These are phyloP conservation scores for Coemansia sp. DNA, from an alignment of 192 early-diverging fungal genomes.

Conservation along the genomic window DNA sequence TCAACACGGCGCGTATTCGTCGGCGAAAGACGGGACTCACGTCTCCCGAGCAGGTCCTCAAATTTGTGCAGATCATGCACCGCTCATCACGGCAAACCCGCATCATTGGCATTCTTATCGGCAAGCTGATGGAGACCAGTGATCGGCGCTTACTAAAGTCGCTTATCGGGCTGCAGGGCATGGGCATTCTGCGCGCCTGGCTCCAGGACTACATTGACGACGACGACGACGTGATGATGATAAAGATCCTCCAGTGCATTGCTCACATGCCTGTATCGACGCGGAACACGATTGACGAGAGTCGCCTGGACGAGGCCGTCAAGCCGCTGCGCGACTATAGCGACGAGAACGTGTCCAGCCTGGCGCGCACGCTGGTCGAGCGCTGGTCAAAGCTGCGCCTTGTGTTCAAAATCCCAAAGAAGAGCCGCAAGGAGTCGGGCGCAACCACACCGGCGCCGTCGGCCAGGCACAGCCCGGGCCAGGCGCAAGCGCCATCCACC, in stretches of 20 bases:
- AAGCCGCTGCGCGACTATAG: conserved; percentile 29
- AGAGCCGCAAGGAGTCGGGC: conserved; percentile 25
- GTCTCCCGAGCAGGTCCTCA: conserved; percentile 66
- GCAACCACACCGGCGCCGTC: conserved; percentile 20
- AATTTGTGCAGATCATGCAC: conserved; percentile 70
- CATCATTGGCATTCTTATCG: conserved; percentile 54
- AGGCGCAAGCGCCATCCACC: too few species aligned
- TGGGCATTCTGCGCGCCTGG: conserved; percentile 41
- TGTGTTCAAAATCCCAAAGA: conserved; percentile 47
- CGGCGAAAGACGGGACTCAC: conserved; percentile 49
- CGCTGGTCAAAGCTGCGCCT: conserved; percentile 30
- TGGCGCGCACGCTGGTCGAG: conserved; percentile 28
- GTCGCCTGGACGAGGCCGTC: conserved; percentile 64
- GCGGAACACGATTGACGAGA: conserved; percentile 74
- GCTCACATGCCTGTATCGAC: conserved; percentile 72
- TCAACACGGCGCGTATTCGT: conserved; percentile 12
- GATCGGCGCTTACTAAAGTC: conserved; percentile 62
- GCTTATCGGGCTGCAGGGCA: conserved; percentile 47
- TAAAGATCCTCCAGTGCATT: conserved; percentile 61
- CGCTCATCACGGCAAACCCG: conserved; percentile 51
- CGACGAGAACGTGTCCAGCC: conserved; percentile 34
- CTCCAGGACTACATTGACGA: conserved; percentile 60
- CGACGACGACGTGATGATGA: conserved; percentile 55
- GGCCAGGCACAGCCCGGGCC: conserved; percentile 28
- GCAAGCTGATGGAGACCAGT: conserved; percentile 56